A percentile compares a stretch with the other conserved stretches of the same genome.
Evolutionary conservation across 1,284 basidiomycete species (phyloP).

Genomic region (Phellopilus nigrolimitatus): DNA sequence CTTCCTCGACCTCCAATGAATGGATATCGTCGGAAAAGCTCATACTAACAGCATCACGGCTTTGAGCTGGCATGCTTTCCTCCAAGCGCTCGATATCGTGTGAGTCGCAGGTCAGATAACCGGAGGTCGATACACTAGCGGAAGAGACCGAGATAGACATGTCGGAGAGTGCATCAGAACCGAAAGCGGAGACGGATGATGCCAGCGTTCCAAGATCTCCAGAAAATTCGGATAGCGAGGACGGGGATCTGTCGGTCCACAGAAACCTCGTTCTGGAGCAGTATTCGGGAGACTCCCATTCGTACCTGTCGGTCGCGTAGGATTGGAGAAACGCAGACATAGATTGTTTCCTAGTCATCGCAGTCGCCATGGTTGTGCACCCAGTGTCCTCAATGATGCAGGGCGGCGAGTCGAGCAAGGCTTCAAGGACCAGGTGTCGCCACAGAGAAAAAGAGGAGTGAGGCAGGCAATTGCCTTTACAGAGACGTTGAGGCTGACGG

Average conservation of each 20-base stretch:
- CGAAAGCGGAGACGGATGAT: constrained; percentile 8
- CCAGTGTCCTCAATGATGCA: too few species aligned
- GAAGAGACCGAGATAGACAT: constrained; percentile 16
- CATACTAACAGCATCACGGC: not conserved
- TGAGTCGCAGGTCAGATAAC: too few species aligned
- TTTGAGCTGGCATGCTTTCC: not conserved
- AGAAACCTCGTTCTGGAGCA: constrained; percentile 5
- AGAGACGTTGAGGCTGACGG: too few species aligned
- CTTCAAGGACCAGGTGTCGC: too few species aligned
- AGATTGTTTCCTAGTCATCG: not conserved
- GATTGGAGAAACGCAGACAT: constrained; percentile 10
- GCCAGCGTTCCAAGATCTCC: not conserved
- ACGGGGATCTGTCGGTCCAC: not conserved
- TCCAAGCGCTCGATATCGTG: constrained; percentile 5
- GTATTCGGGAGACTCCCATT: constrained; percentile 15
- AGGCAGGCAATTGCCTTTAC: too few species aligned
- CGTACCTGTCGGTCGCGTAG: constrained; percentile 13
- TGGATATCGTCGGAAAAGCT: not conserved
- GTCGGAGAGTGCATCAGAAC: constrained; percentile 3
- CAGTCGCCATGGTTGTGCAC: not conserved
- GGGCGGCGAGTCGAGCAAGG: too few species aligned
- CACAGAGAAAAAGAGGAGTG: too few species aligned
- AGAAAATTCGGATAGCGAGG: not conserved
- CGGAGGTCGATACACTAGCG: not conserved
- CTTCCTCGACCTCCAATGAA: not conserved